Conservation (phyloP, 352 stramenopile genomes). For the Phytophthora tubulina region DNA sequence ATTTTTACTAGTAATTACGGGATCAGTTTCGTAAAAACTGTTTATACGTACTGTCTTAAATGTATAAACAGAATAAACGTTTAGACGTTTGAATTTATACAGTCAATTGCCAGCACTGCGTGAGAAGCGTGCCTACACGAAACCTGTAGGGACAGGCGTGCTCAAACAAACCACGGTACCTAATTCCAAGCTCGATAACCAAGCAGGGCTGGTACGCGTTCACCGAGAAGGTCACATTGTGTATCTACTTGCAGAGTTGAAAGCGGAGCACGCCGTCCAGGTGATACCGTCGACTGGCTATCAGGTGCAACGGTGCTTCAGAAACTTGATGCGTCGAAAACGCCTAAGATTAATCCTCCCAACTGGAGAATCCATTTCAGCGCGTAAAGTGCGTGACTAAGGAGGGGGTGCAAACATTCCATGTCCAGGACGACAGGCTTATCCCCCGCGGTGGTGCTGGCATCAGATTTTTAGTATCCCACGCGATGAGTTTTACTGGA, state of each 20-base stretch:
- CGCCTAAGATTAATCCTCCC: constrained; percentile 7
- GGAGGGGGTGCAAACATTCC: neutral
- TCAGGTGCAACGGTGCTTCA: neutral
- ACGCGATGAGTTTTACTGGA: constrained; percentile 1
- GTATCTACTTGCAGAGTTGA: neutral
- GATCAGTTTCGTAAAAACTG: too few species aligned
- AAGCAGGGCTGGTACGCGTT: neutral
- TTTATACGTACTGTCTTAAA: too few species aligned
- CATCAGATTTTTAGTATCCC: neutral
- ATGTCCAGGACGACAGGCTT: neutral
- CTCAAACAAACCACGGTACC: too few species aligned
- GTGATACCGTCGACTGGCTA: constrained; percentile 5
- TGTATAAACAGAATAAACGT: too few species aligned
- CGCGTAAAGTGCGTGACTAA: neutral
- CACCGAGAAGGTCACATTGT: neutral
- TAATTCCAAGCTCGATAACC: too few species aligned
- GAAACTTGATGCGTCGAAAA: constrained; percentile 18
- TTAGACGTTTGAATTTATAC: too few species aligned
- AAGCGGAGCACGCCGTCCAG: constrained; percentile 2
- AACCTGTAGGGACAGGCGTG: too few species aligned
- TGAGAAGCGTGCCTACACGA: too few species aligned
- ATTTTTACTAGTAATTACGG: too few species aligned
- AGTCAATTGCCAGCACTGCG: too few species aligned
- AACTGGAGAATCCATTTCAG: neutral
- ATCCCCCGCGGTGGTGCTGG: too few species aligned